Evolutionary conservation across 805 yeast genomes (phyloP), one percentile per base, ranked within the genome.

Genomic region (Nakazawaea siamensis): DNA sequence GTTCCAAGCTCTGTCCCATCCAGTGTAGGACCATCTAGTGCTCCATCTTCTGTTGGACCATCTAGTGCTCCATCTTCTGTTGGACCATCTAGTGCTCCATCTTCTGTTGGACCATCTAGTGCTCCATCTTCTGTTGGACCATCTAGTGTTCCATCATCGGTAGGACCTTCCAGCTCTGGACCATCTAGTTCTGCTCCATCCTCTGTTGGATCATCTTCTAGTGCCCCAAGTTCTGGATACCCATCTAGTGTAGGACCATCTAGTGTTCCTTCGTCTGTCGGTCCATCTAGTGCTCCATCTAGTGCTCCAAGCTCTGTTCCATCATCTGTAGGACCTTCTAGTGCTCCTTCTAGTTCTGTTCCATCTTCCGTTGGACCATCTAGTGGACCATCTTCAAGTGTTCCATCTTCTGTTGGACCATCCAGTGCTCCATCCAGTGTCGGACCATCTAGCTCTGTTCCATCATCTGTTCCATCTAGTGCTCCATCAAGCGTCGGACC

Each of bases 281-380:
- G 17, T 18, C 31, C 31, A 28, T 18, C 14, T 24, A 24, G 27
- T 24, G 14, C 7, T 6, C 27, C 23, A 11, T 17, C 14, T 18
- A 24, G 27, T 24, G 15, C n/a, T 24, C 27, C 27, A 24, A 9
- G 10, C 9, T 34, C 41, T 13, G 24, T 32, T 13, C 28, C 36
- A 8, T 32, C 41, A 17, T 27, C 43, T 2, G 10, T 7, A 8
- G 7, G 10, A 8, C 28, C 38, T 4, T 31, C 41, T 16, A 26
- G 30, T 12, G 17, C 19, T 3, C 15, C 27, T n/a, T 20, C 23
- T 20, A 15, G 23, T 10, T 20, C 23, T 20, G 23, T 10, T 20
- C 23, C 23, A 20, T 20, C 23, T 14, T 19, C 31, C 14, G 16
- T 15, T 9, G 16, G 19, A n/a, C 28, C 30, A 33, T 18, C 23